Evolutionary conservation across 768 basidiomycete genomes (phyloP).

Genomic region (Mycena olivaceomarginata): DNA sequence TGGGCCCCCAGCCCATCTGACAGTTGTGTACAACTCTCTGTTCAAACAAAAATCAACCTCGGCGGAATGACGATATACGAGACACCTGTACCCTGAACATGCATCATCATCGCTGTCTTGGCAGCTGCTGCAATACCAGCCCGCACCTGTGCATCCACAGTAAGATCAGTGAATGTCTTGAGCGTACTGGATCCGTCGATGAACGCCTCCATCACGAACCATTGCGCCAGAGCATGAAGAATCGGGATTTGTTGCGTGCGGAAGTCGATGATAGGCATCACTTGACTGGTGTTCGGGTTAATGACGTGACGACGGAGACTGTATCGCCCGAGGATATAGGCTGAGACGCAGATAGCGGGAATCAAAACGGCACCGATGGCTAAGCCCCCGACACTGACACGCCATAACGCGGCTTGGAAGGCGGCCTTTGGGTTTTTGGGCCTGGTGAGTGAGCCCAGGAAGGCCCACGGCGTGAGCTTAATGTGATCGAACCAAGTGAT

Average conservation of each 20-base stretch:
- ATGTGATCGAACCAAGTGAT: conserved; percentile 20
- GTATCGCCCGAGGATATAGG: background rate
- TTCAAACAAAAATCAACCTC: background rate
- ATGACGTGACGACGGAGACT: conserved; percentile 1
- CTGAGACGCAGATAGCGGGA: background rate
- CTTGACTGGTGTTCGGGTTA: background rate
- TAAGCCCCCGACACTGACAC: background rate
- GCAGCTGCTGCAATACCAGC: conserved; percentile 17
- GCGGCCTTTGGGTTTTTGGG: conserved; percentile 1
- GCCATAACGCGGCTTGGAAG: background rate
- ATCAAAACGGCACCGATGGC: background rate
- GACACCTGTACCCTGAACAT: conserved; percentile 8
- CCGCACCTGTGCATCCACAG: background rate
- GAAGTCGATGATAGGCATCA: conserved; percentile 7
- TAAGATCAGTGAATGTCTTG: background rate
- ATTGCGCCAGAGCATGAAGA: background rate
- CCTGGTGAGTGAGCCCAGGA: background rate
- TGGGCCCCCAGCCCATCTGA: conserved; percentile 4
- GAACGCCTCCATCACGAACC: conserved; percentile 23
- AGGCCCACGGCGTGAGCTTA: background rate
- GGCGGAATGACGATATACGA: background rate
- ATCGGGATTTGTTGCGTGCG: conserved; percentile 15
- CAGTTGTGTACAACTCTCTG: conserved; percentile 6
- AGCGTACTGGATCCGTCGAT: background rate
- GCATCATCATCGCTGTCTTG: conserved; percentile 20